Evolutionary conservation across 2,329 filamentous ascomycete genomes (phyloP).

Genomic region (Onygenales sp.): DNA sequence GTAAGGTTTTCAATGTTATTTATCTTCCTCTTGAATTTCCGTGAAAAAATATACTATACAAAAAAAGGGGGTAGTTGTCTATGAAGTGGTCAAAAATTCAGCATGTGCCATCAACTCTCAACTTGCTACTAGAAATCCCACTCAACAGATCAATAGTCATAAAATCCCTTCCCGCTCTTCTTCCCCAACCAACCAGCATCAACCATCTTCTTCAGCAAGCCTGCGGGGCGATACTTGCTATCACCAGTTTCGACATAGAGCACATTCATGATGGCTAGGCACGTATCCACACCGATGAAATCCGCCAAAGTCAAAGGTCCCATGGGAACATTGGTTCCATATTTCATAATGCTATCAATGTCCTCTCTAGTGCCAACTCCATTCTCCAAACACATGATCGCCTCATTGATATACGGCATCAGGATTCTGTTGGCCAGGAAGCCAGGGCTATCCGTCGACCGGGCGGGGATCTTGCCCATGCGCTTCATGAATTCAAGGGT

Average conservation of each 20-base stretch:
- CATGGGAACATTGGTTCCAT: constrained; percentile 97
- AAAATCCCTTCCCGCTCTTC: constrained; percentile 95
- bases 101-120: too few relatives aligned
- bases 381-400: constrained; percentile 90
- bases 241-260: constrained; percentile 85
- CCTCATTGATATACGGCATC: constrained; percentile 99
- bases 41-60: too few relatives aligned
- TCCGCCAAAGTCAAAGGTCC: constrained; percentile 87
- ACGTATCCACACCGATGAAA: constrained; percentile 96
- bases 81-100: too few relatives aligned
- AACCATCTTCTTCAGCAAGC: constrained; percentile 87
- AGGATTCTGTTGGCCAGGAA: constrained; percentile 95
- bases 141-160: constrained; percentile 37
- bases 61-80: too few relatives aligned
- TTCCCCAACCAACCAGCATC: constrained; percentile 96
- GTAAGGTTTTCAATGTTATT: too few relatives aligned
- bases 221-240: constrained; percentile 86
- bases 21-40: too few relatives aligned
- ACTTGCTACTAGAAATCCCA: not conserved
- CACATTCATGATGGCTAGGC: constrained; percentile 93
- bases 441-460: constrained; percentile 80
- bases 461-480: constrained; percentile 87
- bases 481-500: constrained; percentile 77
- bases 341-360: constrained; percentile 98
- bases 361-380: constrained; percentile 80